Conservation (phyloP, 441 rosid species). For the Gossypium davidsonii region DNA sequence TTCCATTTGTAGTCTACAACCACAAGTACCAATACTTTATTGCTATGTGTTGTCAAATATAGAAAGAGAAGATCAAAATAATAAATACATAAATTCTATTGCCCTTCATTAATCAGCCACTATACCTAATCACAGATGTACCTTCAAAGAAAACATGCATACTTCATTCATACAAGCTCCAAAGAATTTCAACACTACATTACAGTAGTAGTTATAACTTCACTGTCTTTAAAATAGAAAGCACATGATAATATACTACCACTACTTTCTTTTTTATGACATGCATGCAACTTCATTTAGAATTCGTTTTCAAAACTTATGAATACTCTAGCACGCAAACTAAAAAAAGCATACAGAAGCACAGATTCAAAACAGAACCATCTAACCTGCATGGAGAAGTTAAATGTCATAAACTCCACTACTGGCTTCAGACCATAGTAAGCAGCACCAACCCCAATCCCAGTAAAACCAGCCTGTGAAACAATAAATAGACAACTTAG, state of each 20-base stretch:
- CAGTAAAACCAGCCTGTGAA: conserved; percentile 89
- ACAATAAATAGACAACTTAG: neutral
- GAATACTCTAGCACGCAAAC: neutral
- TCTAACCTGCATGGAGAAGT: conserved; percentile 89
- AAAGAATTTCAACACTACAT: neutral
- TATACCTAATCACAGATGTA: neutral
- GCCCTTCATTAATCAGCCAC: neutral
- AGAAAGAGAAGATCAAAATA: neutral
- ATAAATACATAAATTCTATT: neutral
- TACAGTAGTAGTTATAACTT: neutral
- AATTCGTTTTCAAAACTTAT: neutral
- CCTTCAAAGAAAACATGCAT: neutral
- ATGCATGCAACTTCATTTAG: neutral
- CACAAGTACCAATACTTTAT: neutral
- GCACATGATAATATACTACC: neutral
- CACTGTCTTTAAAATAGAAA: neutral
- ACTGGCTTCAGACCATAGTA: conserved; percentile 86
- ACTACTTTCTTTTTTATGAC: neutral
- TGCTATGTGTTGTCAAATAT: neutral
- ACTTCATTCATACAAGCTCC: neutral
- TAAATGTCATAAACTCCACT: conserved; percentile 92
- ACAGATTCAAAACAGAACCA: neutral
- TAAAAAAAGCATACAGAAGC: neutral
- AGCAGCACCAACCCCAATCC: conserved; percentile 98
- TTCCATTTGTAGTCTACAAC: neutral